phyloP scores from a whole-genome alignment of 2,329 filamentous ascomycete genomes.

The Xylariaceae sp. region DNA sequence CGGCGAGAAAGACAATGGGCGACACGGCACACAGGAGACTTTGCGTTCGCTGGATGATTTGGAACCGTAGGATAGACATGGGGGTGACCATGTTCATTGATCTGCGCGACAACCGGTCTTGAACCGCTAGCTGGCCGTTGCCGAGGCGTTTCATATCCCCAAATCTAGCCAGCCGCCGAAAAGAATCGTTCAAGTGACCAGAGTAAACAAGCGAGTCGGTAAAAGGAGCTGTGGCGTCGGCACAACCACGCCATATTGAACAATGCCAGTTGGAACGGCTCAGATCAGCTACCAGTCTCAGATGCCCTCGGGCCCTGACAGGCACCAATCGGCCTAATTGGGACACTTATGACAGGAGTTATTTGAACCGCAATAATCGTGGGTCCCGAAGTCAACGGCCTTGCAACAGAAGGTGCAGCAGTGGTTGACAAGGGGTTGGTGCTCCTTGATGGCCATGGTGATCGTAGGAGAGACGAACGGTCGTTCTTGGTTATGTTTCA shows the following conservation, averaged over 20 bases:
- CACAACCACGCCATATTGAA: conserved; percentile 12
- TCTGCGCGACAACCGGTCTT: neutral
- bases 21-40: neutral
- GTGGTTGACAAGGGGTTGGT: conserved; percentile 43
- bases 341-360: conserved; percentile 43
- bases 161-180: too few relatives aligned
- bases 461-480: conserved; percentile 6
- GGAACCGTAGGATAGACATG: conserved; percentile 1
- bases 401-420: conserved; percentile 53
- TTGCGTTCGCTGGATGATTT: neutral
- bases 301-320: conserved; percentile 3
- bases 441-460: conserved; percentile 43
- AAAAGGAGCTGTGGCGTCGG: neutral
- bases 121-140: neutral
- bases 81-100: conserved; percentile 5
- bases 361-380: conserved; percentile 45
- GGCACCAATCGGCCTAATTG: conserved; percentile 29
- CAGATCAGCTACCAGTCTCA: conserved; percentile 27
- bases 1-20: neutral
- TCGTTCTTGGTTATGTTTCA: conserved; percentile 4
- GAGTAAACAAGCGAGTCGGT: neutral
- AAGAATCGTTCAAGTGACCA: neutral
- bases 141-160: too few relatives aligned
- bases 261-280: conserved; percentile 19
- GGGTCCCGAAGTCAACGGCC: conserved; percentile 46